Conservation (phyloP, 106 monocot genomes). For the Alisma plantagoaquatica region DNA sequence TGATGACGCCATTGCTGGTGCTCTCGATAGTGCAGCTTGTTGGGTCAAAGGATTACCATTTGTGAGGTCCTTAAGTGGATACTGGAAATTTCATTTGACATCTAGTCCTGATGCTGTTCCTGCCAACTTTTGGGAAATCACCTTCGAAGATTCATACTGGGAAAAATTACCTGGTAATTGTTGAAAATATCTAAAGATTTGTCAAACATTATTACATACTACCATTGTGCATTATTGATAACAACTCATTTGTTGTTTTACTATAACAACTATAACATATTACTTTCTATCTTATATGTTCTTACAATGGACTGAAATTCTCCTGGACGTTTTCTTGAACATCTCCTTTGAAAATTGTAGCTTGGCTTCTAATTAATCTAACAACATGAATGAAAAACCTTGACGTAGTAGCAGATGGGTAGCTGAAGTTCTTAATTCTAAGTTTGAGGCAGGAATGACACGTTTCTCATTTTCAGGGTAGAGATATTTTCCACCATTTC, state of each 20-base stretch:
- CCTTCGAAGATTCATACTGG: constrained; percentile 84
- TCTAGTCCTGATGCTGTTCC: constrained; percentile 50
- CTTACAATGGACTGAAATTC: neutral
- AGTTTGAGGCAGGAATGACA: too few species aligned
- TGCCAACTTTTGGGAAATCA: constrained; percentile 37
- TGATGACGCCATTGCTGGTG: constrained; percentile 69
- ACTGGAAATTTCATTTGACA: constrained; percentile 80
- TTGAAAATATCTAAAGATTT: constrained; percentile 1
- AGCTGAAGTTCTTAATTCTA: too few species aligned
- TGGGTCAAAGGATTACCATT: constrained; percentile 85
- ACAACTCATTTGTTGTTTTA: neutral
- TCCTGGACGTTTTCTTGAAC: neutral
- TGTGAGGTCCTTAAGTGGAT: constrained; percentile 69
- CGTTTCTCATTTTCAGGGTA: too few species aligned
- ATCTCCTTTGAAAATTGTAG: neutral
- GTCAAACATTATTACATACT: too few species aligned
- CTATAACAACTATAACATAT: too few species aligned
- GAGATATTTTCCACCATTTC: too few species aligned
- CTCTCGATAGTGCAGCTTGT: constrained; percentile 71
- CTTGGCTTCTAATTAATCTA: too few species aligned
- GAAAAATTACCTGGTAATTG: constrained; percentile 67
- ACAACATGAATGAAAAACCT: too few species aligned
- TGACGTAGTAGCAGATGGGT: too few species aligned
- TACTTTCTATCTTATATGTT: constrained; percentile 1
- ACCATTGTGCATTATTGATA: constrained; percentile 1